Evolutionary conservation across 352 stramenopile genomes (phyloP).

Genomic region (Phytophthora vignae): DNA sequence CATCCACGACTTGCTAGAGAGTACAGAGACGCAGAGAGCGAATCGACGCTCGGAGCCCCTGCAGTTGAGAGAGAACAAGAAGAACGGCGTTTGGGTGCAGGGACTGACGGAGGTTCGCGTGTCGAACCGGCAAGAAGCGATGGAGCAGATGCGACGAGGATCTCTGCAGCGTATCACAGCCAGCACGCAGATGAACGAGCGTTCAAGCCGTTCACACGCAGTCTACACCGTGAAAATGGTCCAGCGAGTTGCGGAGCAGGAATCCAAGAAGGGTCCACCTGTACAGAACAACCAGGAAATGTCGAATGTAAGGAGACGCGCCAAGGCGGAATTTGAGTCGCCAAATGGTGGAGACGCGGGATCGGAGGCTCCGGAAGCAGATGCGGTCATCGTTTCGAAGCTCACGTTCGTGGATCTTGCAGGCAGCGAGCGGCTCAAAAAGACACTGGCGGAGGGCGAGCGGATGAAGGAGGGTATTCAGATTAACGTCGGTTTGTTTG

Average conservation of each 20-base stretch:
- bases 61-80: constrained; percentile 75
- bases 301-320: neutral
- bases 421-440: constrained; percentile 88
- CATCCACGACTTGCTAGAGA: constrained; percentile 94
- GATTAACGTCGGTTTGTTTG: constrained; percentile 88
- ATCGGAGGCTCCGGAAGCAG: constrained; percentile 15
- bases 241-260: constrained; percentile 43
- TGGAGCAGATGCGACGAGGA: constrained; percentile 84
- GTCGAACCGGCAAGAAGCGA: constrained; percentile 55
- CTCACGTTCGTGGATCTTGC: constrained; percentile 91
- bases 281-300: constrained; percentile 27
- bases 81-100: constrained; percentile 80
- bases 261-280: constrained; percentile 17
- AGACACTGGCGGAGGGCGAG: constrained; percentile 81
- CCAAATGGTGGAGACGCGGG: constrained; percentile 7
- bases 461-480: constrained; percentile 92
- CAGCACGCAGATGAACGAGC: constrained; percentile 91
- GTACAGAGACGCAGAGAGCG: constrained; percentile 29
- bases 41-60: constrained; percentile 55
- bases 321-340: constrained; percentile 3
- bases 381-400: constrained; percentile 71
- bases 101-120: constrained; percentile 82
- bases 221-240: constrained; percentile 91
- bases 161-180: constrained; percentile 81
- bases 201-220: constrained; percentile 87